A percentile compares a stretch with the other conserved stretches of the same genome.
Evolutionary conservation across 768 basidiomycete genomes (phyloP).

Genomic region (Termitomyces sp.): DNA sequence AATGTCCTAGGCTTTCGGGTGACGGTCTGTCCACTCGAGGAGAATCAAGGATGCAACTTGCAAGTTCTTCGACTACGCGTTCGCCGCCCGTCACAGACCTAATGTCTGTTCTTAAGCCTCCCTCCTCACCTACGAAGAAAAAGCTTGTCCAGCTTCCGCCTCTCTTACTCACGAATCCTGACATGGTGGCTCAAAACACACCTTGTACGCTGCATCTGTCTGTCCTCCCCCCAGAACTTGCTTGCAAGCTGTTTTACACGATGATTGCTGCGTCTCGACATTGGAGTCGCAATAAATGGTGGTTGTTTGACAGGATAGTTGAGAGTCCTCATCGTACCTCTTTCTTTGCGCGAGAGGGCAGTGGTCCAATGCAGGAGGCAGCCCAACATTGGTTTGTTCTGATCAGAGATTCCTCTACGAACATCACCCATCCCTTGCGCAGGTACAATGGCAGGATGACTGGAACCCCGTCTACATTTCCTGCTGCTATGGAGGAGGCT

Average conservation of each 20-base stretch:
- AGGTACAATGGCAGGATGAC: slow-evolving; percentile 80
- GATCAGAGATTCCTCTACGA: neutral
- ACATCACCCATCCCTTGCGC: slow-evolving; percentile 2
- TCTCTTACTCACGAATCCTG: slow-evolving; percentile 54
- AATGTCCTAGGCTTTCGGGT: neutral
- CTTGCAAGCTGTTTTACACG: slow-evolving; percentile 66
- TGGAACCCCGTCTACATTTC: slow-evolving; percentile 51
- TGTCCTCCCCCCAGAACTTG: slow-evolving; percentile 68
- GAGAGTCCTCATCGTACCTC: slow-evolving; percentile 83
- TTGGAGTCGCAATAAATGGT: slow-evolving; percentile 81
- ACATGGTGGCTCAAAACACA: slow-evolving; percentile 60
- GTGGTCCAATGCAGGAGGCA: slow-evolving; percentile 61
- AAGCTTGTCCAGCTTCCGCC: slow-evolving; percentile 47
- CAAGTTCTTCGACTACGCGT: slow-evolving; percentile 7
- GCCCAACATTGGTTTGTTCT: slow-evolving; percentile 65
- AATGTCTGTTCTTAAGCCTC: slow-evolving; percentile 49
- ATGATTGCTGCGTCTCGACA: slow-evolving; percentile 56
- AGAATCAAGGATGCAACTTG: neutral
- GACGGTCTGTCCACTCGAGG: neutral
- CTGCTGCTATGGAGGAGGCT: slow-evolving; percentile 72
- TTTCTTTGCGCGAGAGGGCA: slow-evolving; percentile 58
- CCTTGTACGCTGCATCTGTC: slow-evolving; percentile 73
- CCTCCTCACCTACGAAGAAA: slow-evolving; percentile 30
- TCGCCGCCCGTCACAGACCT: slow-evolving; percentile 37
- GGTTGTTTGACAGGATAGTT: slow-evolving; percentile 75